Evolutionary conservation across 2,329 filamentous ascomycete genomes (phyloP).

Genomic region (Rutstroemia sydowiana): DNA sequence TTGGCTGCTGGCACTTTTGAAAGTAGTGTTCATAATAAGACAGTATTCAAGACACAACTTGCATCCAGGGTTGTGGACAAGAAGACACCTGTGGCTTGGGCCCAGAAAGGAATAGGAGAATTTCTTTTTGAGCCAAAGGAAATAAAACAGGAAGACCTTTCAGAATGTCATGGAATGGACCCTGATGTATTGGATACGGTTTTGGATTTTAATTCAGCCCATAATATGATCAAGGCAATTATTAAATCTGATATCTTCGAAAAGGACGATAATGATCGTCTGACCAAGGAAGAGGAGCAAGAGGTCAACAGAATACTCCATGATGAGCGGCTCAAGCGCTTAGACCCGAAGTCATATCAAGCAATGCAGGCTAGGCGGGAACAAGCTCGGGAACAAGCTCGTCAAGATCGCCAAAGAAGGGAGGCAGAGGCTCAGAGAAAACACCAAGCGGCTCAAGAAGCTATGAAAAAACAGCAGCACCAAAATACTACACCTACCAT

Average conservation of each 20-base stretch:
- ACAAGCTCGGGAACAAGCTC: too few species aligned
- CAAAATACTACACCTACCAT: too few species aligned
- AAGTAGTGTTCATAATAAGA: constrained; percentile 61
- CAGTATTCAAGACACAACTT: constrained; percentile 77
- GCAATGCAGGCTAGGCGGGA: too few species aligned
- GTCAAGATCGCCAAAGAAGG: too few species aligned
- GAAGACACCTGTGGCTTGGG: constrained; percentile 64
- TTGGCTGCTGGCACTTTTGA: constrained; percentile 75
- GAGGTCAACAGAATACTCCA: constrained; percentile 42
- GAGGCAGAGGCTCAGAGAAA: too few species aligned
- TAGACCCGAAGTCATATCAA: constrained; percentile 19
- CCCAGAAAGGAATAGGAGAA: constrained; percentile 44
- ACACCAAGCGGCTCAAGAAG: too few species aligned
- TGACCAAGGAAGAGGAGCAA: constrained; percentile 54
- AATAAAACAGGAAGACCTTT: constrained; percentile 44
- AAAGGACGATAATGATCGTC: constrained; percentile 54
- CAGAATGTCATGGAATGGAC: constrained; percentile 51
- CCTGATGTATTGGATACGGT: constrained; percentile 49
- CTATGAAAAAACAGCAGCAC: too few species aligned
- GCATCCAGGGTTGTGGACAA: constrained; percentile 76
- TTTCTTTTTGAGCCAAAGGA: constrained; percentile 53
- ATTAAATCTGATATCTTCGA: constrained; percentile 67
- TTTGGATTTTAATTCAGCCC: not conserved
- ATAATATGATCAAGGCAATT: constrained; percentile 44
- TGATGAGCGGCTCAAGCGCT: constrained; percentile 28